Base-by-base conservation (phyloP, 2,329 filamentous ascomycete genomes). In the Paracorniculantispora psalliotae region DNA sequence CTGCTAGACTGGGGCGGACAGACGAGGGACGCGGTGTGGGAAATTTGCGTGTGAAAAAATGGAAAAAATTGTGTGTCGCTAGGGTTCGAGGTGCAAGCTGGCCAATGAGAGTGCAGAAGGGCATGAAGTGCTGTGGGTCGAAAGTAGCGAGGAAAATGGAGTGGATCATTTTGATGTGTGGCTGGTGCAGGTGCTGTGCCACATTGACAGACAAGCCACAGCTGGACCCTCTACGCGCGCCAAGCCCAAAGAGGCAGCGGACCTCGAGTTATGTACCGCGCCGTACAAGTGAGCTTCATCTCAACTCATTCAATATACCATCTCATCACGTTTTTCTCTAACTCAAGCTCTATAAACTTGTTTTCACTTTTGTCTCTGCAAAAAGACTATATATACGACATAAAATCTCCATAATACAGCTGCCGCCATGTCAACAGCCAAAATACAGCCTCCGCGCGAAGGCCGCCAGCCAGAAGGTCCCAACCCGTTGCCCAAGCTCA, bases 401-500 rank as follows among this genome's bases (percentile, higher is more conserved):
- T 8, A 21, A 6, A 2, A 44, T 21, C 41, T 21, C 2, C 19
- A 48, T 4, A 17, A 10, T 4, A 26, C 44, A 8, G 17, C 23
- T 28, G 2, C 23, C 25, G 61, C 25, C 23, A 76, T 75, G 73
- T 67, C 76, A 23, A 69, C 75, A 3, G 63, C 63, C 41, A 71
- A 65, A 33, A 72, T 84, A 17, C 72, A 81, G 61, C 77, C 75
- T 9, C 71, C 66, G 1, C 66, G 67, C 23, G 59, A 65, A 15
- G 58, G 60, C 21, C 39, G 62, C n/a, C 21, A 41, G 23, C 28
- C 66, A 6, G 44, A 37, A 19, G 41, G 63, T n/a, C 56, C 67
- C 1, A 81, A 73, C 60, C 86, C 90, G 4, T 83, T 97, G 4
- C 94, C 94, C 1, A 73, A 82, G n/a, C 80, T 96, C 62, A 83